These are phyloP conservation scores for Verticillium alfalfae DNA, from an alignment of 2,329 filamentous ascomycete genomes.

Conservation along the genomic window DNA sequence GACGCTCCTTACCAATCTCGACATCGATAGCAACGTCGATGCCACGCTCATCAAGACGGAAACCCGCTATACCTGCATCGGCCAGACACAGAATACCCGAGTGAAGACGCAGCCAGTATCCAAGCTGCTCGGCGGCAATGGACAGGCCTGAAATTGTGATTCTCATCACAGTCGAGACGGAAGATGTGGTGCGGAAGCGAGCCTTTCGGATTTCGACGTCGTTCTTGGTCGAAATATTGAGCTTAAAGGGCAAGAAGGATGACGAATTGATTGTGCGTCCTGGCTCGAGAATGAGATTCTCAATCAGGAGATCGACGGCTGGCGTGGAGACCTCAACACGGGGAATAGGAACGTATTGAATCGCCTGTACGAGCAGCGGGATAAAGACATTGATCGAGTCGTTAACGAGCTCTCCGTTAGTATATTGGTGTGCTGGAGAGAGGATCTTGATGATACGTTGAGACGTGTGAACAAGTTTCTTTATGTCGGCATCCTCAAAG, in stretches of 20 bases:
- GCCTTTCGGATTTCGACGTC: slow-evolving; percentile 81
- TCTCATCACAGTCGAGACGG: slow-evolving; percentile 65
- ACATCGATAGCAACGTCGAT: slow-evolving; percentile 83
- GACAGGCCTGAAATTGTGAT: slow-evolving; percentile 80
- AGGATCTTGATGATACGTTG: slow-evolving; percentile 64
- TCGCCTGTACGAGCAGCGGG: slow-evolving; percentile 66
- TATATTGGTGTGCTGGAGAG: slow-evolving; percentile 57
- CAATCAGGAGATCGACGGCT: slow-evolving; percentile 76
- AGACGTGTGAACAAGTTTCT: slow-evolving; percentile 61
- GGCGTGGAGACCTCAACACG: slow-evolving; percentile 83
- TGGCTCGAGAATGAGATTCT: slow-evolving; percentile 87
- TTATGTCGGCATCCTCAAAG: slow-evolving; percentile 65
- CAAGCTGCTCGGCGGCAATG: slow-evolving; percentile 77
- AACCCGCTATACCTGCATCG: slow-evolving; percentile 80
- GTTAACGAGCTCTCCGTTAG: slow-evolving; percentile 66
- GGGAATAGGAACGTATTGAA: slow-evolving; percentile 87
- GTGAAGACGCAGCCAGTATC: slow-evolving; percentile 82
- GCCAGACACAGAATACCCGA: slow-evolving; percentile 67
- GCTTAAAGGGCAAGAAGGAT: slow-evolving; percentile 81
- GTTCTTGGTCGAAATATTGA: slow-evolving; percentile 79
- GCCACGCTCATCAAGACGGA: slow-evolving; percentile 79
- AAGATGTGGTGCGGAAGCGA: slow-evolving; percentile 60
- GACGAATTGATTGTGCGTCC: slow-evolving; percentile 77
- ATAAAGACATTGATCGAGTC: slow-evolving; percentile 78
- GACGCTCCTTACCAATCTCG: slow-evolving; percentile 69